Percentiles rank a stretch among this genome's conserved stretches.
phyloP scores from a whole-genome alignment of 257 asterid genomes.

The Hygrophila difformis region DNA sequence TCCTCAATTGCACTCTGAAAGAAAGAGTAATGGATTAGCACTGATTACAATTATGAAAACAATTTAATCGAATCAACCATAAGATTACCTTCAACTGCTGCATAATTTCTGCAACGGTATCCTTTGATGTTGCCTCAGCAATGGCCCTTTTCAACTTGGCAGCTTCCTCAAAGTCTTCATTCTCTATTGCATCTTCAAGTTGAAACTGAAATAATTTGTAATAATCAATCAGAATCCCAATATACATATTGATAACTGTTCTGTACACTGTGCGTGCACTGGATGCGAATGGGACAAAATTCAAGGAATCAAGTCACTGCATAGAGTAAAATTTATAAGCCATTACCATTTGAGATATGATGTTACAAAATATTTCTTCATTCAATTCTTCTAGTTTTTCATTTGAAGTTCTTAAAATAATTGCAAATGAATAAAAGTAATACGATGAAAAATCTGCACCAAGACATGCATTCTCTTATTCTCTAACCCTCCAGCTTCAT shows the following conservation, averaged over 20 bases:
- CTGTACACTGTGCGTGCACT: no score
- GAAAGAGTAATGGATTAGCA: constrained; percentile 12
- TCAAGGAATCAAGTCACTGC: not conserved
- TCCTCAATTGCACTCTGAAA: constrained; percentile 57
- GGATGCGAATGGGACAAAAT: no score
- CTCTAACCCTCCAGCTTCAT: no score
- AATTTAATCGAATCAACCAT: not conserved
- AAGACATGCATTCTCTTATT: no score
- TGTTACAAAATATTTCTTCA: no score
- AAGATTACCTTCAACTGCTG: constrained; percentile 51
- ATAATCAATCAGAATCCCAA: constrained; percentile 11
- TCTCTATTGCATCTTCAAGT: constrained; percentile 83
- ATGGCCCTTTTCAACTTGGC: constrained; percentile 62
- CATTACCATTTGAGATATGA: no score
- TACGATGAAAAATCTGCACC: no score
- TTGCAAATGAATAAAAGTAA: no score
- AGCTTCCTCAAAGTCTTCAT: constrained; percentile 82
- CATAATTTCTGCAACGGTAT: constrained; percentile 70
- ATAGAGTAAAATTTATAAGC: not conserved
- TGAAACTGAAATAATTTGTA: constrained; percentile 51
- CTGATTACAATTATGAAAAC: constrained; percentile 7
- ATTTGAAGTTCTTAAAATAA: no score
- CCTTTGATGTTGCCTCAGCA: constrained; percentile 64
- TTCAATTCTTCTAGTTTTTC: no score
- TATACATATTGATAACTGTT: not conserved